Base-by-base conservation (phyloP, 2,329 filamentous ascomycete species). In the Ramularia endophylla region DNA sequence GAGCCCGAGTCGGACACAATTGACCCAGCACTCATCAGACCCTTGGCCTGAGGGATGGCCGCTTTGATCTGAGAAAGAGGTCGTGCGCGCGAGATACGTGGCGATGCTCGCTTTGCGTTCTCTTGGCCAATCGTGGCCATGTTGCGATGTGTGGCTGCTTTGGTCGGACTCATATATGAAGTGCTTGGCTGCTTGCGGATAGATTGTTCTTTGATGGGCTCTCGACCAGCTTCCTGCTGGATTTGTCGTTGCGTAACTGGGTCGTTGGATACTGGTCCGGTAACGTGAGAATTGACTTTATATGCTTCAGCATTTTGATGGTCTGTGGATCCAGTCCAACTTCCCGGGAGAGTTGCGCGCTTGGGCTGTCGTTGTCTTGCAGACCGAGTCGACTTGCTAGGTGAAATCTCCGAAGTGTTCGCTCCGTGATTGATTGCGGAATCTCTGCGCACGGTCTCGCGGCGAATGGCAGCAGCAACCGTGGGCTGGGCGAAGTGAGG, bases 401-500 rank as follows among this genome's bases (percentile, higher is more conserved):
- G 43, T 5, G 54, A 52, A 3, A 31, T 25, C 11, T 46, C 43
- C 7, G 28, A 32, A 12, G 34, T 31, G 4, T 29, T 41, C 44
- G 15, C n/a, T 12, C 19, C 28, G 28, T 20, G 27, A 38, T 25
- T n/a, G n/a, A 25, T 6, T 25, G 22, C 22, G 6, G 47, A 44
- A 28, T 53, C 52, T 32, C 54, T 56, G 27, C 48, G 53, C 11
- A 51, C 38, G 1, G 51, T 55, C 27, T 55, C 49, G n/a, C 49
- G 46, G 11, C 53, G 51, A 25, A 50, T 46, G 15, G 47, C 39
- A 43, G 50, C 53, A 3, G 58, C 53, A 38, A 50, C 43, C 2
- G 59, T 62, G 2, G 59, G 55, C 43, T 58, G 55, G 7, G 59
- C 58, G 35, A 61, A 61, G 27, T 46, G 54, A 17, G 57, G 49